Base-by-base conservation (phyloP, 2,329 filamentous ascomycete species). In the Epichloe amarillans region DNA sequence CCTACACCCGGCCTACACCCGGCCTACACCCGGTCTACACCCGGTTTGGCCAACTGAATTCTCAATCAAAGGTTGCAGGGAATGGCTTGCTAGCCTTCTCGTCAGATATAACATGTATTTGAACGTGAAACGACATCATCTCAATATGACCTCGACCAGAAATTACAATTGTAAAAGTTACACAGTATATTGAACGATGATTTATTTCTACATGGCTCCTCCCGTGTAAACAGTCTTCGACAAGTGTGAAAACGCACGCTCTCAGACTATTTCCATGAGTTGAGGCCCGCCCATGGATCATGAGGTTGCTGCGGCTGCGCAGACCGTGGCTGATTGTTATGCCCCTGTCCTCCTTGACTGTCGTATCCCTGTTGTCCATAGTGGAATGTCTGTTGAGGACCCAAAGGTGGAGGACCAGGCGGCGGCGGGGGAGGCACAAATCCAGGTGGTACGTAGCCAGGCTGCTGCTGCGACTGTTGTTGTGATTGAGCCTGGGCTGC, bases 401-500 rank as follows among this genome's bases (percentile, higher is more conserved):
- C 78, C 56, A 82, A 60, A 1, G 79, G 79, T 7, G 79, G 79
- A 4, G 79, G 79, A 0, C 78, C 79, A 0, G 80, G 80, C 2
- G 80, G 79, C 1, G 80, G 80, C 6, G 80, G 79, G 3, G 80
- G 80, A 4, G 78, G 80, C 38, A 83, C 75, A 54, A 81, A 82
- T 3, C 79, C 78, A 0, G 71, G 69, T 14, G 78, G 76, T 33
- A 77, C 70, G 50, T 74, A 76, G 23, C 65, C 64, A 37, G 64
- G 62, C 54, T 44, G 38, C 6, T 69, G 68, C n/a, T 47, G 49
- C 17, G n/a, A 17, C 6, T 50, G 48, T n/a, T 38, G 37, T 19
- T 46, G 48, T 21, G 49, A 49, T 49, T 51, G 52, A 19, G 45
- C 8, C 38, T 52, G 47, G 67, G 71, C 58, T 61, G 64, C 55